Conservation (phyloP, 805 yeast genomes). For the Metschnikowia orientalis region DNA sequence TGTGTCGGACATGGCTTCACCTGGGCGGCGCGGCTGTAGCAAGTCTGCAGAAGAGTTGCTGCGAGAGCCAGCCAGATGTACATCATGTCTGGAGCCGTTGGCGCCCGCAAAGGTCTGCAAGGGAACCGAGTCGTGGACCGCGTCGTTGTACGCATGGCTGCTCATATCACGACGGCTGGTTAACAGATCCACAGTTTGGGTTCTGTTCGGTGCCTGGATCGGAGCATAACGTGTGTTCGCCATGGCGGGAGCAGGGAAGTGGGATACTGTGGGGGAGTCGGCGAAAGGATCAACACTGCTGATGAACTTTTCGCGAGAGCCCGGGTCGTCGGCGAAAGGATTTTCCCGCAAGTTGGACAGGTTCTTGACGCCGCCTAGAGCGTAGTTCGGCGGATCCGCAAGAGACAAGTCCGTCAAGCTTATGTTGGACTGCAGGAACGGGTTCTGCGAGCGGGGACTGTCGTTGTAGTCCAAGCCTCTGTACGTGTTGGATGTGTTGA, state of each 20-base stretch:
- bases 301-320: conserved; percentile 1
- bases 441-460: conserved; percentile 1
- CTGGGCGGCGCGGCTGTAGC: not conserved
- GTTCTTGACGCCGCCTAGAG: not conserved
- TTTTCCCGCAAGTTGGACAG: conserved; percentile 8
- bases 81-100: too few relatives aligned
- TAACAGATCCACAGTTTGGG: conserved; percentile 4
- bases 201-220: not conserved
- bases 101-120: conserved; percentile 1
- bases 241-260: too few relatives aligned
- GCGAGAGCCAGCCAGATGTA: conserved; percentile 3
- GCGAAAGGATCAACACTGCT: not conserved
- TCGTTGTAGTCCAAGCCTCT: not conserved
- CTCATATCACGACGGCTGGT: conserved; percentile 4
- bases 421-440: conserved; percentile 1
- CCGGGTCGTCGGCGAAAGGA: conserved; percentile 9
- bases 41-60: conserved; percentile 2
- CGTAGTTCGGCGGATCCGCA: conserved; percentile 1
- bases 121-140: not conserved
- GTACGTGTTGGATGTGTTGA: too few relatives aligned
- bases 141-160: conserved; percentile 3
- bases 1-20: too few relatives aligned
- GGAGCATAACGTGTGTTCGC: conserved; percentile 4
- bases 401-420: conserved; percentile 3
- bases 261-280: conserved; percentile 2